Percentiles rank a stretch among this genome's conserved stretches.
phyloP scores from a whole-genome alignment of 2,329 filamentous ascomycete genomes.

The Fusarium brevicatenulatum region DNA sequence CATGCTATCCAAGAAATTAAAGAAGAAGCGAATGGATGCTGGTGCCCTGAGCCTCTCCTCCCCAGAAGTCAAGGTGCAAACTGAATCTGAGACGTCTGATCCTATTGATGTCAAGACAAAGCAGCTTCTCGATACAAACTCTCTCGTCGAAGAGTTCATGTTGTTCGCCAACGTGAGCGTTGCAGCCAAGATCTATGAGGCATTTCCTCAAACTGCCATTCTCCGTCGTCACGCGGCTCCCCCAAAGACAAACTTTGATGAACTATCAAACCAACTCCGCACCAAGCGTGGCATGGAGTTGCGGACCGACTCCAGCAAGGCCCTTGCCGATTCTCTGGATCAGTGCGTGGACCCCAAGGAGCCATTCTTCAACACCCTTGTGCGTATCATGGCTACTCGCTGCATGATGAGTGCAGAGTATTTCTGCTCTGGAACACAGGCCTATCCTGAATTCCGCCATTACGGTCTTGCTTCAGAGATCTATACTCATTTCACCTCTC shows the following conservation, averaged over 20 bases:
- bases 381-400: slow-evolving; percentile 95
- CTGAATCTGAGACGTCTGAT: slow-evolving; percentile 94
- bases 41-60: slow-evolving; percentile 95
- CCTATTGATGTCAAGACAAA: slow-evolving; percentile 97
- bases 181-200: slow-evolving; percentile 86
- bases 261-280: slow-evolving; percentile 88
- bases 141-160: slow-evolving; percentile 99
- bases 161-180: slow-evolving; percentile 97
- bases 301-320: slow-evolving; percentile 85
- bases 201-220: slow-evolving; percentile 95
- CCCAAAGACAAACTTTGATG: slow-evolving; percentile 96
- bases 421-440: slow-evolving; percentile 93
- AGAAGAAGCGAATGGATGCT: slow-evolving; percentile 95
- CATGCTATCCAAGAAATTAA: slow-evolving; percentile 89
- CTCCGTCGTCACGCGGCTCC: slow-evolving; percentile 91
- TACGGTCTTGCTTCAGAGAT: slow-evolving; percentile 97
- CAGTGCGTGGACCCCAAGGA: slow-evolving; percentile 80
- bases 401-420: slow-evolving; percentile 99
- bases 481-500: slow-evolving; percentile 98
- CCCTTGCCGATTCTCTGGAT: slow-evolving; percentile 93
- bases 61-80: slow-evolving; percentile 96
- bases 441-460: slow-evolving; percentile 94
- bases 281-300: slow-evolving; percentile 86
- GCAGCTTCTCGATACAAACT: slow-evolving; percentile 92
- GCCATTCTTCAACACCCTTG: slow-evolving; percentile 97